Conservation (phyloP, 208 protist species). For the Novymonas esmeraldas region DNA sequence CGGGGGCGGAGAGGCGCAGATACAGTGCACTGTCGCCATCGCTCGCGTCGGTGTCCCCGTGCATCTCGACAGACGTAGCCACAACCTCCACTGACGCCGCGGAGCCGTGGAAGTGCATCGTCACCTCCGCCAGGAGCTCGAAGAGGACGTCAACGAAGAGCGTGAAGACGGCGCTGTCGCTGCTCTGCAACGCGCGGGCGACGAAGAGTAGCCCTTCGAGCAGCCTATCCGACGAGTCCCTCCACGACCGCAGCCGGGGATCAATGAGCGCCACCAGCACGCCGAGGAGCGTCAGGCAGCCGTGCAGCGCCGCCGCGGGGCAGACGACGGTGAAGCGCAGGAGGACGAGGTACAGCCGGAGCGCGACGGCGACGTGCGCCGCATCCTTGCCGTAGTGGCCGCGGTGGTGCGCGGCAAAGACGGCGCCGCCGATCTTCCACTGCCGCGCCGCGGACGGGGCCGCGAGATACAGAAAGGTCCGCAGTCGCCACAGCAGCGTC, state of each 20-base stretch:
- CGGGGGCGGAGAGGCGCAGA: conserved; percentile 3
- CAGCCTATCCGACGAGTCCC: conserved; percentile 35
- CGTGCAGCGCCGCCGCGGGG: conserved; percentile 51
- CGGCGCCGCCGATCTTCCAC: conserved; percentile 11
- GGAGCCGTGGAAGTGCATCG: conserved; percentile 15
- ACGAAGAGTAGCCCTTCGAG: conserved; percentile 38
- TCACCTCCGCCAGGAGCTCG: conserved; percentile 19
- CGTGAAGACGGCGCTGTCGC: conserved; percentile 13
- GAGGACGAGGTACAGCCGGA: conserved; percentile 64
- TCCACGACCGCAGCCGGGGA: conserved; percentile 7
- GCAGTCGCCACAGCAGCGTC: conserved; percentile 55
- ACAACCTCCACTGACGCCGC: neutral
- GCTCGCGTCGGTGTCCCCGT: too few species aligned
- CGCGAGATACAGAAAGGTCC: conserved; percentile 54
- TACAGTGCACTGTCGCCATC: conserved; percentile 17
- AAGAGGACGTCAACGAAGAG: conserved; percentile 12
- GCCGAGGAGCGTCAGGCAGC: conserved; percentile 56
- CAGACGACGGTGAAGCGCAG: conserved; percentile 46
- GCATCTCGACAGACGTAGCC: neutral
- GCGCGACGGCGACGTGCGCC: conserved; percentile 42
- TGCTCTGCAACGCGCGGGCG: conserved; percentile 24
- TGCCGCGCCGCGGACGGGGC: conserved; percentile 14
- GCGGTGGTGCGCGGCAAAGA: conserved; percentile 27
- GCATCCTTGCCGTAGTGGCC: conserved; percentile 34
- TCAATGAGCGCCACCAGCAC: conserved; percentile 51